Evolutionary conservation across 495 filamentous ascomycete species (phyloP).

Genomic region (Penicillium macrosclerotiorum): DNA sequence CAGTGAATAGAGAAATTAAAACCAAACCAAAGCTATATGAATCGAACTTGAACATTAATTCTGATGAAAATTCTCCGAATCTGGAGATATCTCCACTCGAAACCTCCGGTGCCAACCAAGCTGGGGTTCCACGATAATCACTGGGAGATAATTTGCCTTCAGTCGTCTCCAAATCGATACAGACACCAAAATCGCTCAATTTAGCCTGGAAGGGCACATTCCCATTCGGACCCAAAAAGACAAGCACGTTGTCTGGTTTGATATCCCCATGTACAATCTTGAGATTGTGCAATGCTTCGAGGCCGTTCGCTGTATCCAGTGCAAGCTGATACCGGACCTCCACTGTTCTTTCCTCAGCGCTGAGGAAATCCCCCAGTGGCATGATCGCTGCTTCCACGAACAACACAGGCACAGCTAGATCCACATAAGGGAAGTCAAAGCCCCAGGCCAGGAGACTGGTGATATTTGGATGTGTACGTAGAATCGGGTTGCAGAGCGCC

Average conservation of each 20-base stretch:
- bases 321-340: slow-evolving; percentile 14
- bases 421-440: slow-evolving; percentile 20
- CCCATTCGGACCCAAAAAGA: slow-evolving; percentile 19
- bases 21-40: slow-evolving; percentile 18
- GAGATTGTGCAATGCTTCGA: slow-evolving; percentile 70
- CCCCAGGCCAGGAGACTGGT: slow-evolving; percentile 22
- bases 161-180: slow-evolving; percentile 18
- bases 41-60: slow-evolving; percentile 20
- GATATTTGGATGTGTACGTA: slow-evolving; percentile 18
- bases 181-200: slow-evolving; percentile 28
- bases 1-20: slow-evolving; percentile 16
- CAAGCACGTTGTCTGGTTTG: slow-evolving; percentile 39
- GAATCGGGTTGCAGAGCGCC: slow-evolving; percentile 10
- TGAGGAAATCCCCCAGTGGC: slow-evolving; percentile 16
- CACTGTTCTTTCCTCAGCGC: background rate
- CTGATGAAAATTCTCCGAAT: slow-evolving; percentile 9
- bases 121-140: slow-evolving; percentile 22
- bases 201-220: slow-evolving; percentile 27
- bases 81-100: slow-evolving; percentile 1
- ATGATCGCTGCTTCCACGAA: slow-evolving; percentile 22
- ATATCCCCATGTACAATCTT: slow-evolving; percentile 61
- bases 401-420: slow-evolving; percentile 17
- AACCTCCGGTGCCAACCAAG: slow-evolving; percentile 24
- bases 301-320: slow-evolving; percentile 57
- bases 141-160: slow-evolving; percentile 8